phyloP scores from a whole-genome alignment of 768 basidiomycete genomes.

The Heimioporus sp. region DNA sequence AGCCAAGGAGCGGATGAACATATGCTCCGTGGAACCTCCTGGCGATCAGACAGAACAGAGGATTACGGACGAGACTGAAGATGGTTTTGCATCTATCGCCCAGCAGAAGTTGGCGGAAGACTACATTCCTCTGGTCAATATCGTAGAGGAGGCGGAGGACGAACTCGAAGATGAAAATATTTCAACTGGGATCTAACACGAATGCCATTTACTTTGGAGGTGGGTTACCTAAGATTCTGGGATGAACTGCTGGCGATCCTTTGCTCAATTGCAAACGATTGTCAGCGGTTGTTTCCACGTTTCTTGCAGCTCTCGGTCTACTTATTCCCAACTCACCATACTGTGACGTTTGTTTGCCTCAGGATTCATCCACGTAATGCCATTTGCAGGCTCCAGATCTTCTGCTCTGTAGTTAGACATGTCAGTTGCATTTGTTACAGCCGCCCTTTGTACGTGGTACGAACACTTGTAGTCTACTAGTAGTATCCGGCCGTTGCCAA shows the following conservation, averaged over 20 bases:
- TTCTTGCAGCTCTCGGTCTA: slow-evolving; percentile 6
- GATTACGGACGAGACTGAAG: slow-evolving; percentile 45
- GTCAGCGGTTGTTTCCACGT: slow-evolving; percentile 31
- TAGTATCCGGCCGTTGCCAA: slow-evolving; percentile 11
- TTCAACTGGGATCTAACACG: slow-evolving; percentile 4
- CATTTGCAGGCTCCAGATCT: neutral
- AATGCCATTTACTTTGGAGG: slow-evolving; percentile 3
- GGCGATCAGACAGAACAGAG: slow-evolving; percentile 19
- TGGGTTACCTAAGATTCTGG: slow-evolving; percentile 20
- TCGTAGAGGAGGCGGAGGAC: slow-evolving; percentile 17
- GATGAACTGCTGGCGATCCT: slow-evolving; percentile 33
- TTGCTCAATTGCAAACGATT: slow-evolving; percentile 30
- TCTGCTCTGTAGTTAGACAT: neutral
- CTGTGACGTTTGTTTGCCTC: neutral
- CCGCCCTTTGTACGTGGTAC: neutral
- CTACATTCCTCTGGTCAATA: slow-evolving; percentile 9
- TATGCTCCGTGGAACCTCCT: slow-evolving; percentile 16
- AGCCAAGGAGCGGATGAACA: slow-evolving; percentile 12
- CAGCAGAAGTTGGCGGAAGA: slow-evolving; percentile 31
- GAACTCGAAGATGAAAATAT: slow-evolving; percentile 17
- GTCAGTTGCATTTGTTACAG: neutral
- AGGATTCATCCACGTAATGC: neutral
- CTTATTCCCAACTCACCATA: slow-evolving; percentile 6
- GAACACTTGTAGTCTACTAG: neutral
- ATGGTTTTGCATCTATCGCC: slow-evolving; percentile 48